Conservation (phyloP, 768 basidiomycete species). For the Suillus discolor region DNA sequence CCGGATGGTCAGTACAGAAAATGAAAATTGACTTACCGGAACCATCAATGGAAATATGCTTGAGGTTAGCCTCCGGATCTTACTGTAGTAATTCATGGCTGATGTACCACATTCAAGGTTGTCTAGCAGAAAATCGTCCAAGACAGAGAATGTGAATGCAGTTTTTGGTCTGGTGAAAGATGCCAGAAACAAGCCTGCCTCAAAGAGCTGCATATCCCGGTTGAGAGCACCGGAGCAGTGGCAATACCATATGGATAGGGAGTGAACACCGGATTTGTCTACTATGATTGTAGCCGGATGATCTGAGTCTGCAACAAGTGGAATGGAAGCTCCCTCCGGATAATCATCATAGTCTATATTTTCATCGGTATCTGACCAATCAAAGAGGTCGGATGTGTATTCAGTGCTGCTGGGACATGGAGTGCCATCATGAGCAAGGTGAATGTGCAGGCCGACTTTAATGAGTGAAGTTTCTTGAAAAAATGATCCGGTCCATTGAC, state of each 20-base stretch:
- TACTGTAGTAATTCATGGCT: no score
- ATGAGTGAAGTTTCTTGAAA: not conserved
- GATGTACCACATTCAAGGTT: no score
- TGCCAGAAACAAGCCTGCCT: not conserved
- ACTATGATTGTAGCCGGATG: not conserved
- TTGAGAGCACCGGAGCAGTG: not conserved
- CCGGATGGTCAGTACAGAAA: no score
- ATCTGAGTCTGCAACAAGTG: not conserved
- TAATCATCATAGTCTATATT: not conserved
- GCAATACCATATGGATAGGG: not conserved
- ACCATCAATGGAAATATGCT: no score
- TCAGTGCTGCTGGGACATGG: not conserved
- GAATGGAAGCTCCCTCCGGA: not conserved
- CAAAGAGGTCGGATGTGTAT: not conserved
- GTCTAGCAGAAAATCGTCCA: no score
- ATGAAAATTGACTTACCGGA: no score
- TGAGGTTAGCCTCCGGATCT: no score
- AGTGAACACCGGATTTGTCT: not conserved
- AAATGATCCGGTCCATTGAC: not conserved
- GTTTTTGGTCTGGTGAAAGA: not conserved
- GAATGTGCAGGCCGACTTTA: not conserved
- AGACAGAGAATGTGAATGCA: no score
- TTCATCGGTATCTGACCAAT: conserved; percentile 1
- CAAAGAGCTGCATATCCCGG: not conserved
- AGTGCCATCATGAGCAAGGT: not conserved